Evolutionary conservation across 1,139 yeast genomes (phyloP).

Genomic region (Zygosaccharomyces sapae): DNA sequence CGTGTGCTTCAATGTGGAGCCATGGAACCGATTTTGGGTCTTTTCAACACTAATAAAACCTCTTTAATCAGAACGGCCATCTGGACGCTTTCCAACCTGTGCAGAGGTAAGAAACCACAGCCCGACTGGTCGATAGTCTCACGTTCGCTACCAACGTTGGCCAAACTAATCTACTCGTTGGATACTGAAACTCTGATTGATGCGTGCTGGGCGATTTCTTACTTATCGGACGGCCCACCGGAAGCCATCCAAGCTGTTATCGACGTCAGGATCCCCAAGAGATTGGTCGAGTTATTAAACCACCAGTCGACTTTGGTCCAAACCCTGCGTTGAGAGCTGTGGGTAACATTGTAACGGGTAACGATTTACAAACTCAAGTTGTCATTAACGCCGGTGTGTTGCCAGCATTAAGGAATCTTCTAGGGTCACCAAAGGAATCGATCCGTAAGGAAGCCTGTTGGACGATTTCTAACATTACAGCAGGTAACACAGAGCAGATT

Average conservation of each 20-base stretch:
- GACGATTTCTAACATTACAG: slow-evolving; percentile 97
- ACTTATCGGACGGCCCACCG: slow-evolving; percentile 85
- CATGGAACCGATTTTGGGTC: slow-evolving; percentile 76
- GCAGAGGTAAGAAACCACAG: slow-evolving; percentile 94
- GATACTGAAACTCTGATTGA: slow-evolving; percentile 93
- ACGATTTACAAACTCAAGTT: slow-evolving; percentile 90
- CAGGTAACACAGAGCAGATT: slow-evolving; percentile 92
- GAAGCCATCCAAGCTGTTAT: slow-evolving; percentile 95
- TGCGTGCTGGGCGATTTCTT: slow-evolving; percentile 98
- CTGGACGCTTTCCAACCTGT: slow-evolving; percentile 94
- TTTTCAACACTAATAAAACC: slow-evolving; percentile 79
- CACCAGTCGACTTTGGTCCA: slow-evolving; percentile 85
- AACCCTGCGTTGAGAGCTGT: slow-evolving; percentile 94
- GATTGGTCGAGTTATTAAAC: slow-evolving; percentile 83
- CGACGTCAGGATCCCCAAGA: slow-evolving; percentile 91
- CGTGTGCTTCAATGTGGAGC: slow-evolving; percentile 81
- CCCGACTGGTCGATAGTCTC: slow-evolving; percentile 91
- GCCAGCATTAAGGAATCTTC: slow-evolving; percentile 74
- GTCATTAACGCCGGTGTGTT: slow-evolving; percentile 92
- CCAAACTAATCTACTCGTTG: slow-evolving; percentile 82
- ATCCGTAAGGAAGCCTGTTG: slow-evolving; percentile 97
- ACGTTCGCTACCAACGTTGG: slow-evolving; percentile 84
- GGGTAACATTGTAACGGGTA: slow-evolving; percentile 97
- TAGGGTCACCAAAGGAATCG: slow-evolving; percentile 82
- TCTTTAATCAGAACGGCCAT: slow-evolving; percentile 92